Conservation (phyloP, 2,329 filamentous ascomycete species). For the Alternaria sp. region DNA sequence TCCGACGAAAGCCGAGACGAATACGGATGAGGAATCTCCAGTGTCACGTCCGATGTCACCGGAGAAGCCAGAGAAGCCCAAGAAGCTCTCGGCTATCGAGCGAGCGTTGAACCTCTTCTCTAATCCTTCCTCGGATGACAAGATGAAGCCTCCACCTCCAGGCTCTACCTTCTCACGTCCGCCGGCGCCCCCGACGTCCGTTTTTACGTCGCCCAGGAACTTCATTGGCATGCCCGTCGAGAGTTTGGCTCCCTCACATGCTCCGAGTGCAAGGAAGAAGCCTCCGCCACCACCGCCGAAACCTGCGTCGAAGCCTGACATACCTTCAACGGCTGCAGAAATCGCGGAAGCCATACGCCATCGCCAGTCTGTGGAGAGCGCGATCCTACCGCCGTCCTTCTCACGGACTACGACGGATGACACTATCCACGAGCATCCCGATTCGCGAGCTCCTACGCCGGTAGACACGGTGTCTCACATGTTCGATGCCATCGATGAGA, state of each 20-base stretch:
- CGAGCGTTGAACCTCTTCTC: constrained; percentile 21
- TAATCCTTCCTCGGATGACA: constrained; percentile 1
- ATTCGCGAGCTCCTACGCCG: constrained; percentile 34
- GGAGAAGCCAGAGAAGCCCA: constrained; percentile 19
- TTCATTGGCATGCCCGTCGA: constrained; percentile 31
- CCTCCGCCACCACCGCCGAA: constrained; percentile 14
- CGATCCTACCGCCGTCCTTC: constrained; percentile 27
- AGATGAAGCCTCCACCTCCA: constrained; percentile 4
- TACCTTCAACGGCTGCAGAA: constrained; percentile 16
- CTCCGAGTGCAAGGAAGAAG: constrained; percentile 20
- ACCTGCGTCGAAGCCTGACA: constrained; percentile 8
- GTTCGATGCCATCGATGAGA: constrained; percentile 45
- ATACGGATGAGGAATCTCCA: constrained; percentile 22
- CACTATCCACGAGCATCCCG: constrained; percentile 25
- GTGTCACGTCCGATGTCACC: constrained; percentile 20
- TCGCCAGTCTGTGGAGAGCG: constrained; percentile 28
- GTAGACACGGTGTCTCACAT: constrained; percentile 39
- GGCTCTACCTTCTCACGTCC: constrained; percentile 36
- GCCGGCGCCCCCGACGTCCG: constrained; percentile 34
- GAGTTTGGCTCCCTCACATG: constrained; percentile 22
- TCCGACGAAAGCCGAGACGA: constrained; percentile 16
- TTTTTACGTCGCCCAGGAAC: constrained; percentile 32
- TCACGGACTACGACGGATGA: constrained; percentile 17
- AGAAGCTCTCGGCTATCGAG: constrained; percentile 22
- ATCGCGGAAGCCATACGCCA: constrained; percentile 16